Conservation (phyloP, 441 rosid species). For the Erysimum cheiri region DNA sequence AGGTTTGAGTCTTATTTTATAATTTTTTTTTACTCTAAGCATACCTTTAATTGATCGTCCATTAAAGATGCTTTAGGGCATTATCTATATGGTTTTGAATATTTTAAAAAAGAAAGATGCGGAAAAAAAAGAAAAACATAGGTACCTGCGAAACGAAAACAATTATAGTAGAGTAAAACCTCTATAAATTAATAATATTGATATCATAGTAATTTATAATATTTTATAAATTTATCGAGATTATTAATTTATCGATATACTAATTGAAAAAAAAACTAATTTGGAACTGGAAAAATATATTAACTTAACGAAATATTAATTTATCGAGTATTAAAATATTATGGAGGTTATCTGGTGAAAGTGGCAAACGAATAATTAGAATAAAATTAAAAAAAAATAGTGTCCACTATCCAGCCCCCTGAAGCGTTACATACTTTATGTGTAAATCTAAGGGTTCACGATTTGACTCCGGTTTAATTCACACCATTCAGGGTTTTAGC, state of each 20-base stretch:
- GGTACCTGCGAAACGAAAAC: neutral
- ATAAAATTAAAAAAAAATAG: neutral
- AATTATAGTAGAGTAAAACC: neutral
- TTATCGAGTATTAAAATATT: too few species aligned
- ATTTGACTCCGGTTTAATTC: neutral
- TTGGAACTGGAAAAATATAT: too few species aligned
- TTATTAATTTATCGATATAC: too few species aligned
- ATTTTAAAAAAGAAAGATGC: neutral
- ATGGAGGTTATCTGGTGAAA: constrained; percentile 4
- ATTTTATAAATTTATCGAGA: too few species aligned
- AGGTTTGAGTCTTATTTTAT: too few species aligned
- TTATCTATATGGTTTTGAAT: neutral
- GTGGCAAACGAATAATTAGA: constrained; percentile 26
- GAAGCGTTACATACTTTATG: neutral
- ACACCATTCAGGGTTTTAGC: neutral
- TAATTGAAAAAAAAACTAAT: too few species aligned
- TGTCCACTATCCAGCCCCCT: neutral
- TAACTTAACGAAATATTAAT: too few species aligned
- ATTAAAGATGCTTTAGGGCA: too few species aligned
- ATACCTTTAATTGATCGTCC: too few species aligned
- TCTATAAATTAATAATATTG: too few species aligned
- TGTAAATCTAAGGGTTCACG: neutral
- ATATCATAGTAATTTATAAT: too few species aligned
- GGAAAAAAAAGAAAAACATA: neutral
- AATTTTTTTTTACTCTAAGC: too few species aligned